These are phyloP conservation scores for Tuber magnatum DNA, from an alignment of 495 filamentous ascomycete species.

Conservation along the genomic window DNA sequence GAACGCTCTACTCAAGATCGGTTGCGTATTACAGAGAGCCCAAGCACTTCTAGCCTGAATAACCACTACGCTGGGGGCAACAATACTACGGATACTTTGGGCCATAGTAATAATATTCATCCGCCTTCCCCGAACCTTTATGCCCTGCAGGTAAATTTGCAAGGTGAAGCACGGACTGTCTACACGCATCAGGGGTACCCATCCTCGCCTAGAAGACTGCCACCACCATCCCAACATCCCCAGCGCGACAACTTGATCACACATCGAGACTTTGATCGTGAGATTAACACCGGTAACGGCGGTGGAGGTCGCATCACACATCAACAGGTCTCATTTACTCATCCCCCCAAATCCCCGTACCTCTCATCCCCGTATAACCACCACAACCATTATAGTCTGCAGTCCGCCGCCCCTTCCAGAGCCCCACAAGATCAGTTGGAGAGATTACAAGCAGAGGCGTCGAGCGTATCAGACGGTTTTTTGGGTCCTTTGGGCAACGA, in stretches of 20 bases:
- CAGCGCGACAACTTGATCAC: constrained; percentile 19
- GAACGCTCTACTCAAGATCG: constrained; percentile 31
- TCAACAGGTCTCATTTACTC: constrained; percentile 25
- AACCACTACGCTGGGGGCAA: constrained; percentile 26
- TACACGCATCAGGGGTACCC: constrained; percentile 31
- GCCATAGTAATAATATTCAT: constrained; percentile 14
- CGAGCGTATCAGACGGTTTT: constrained; percentile 33
- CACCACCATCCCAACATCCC: constrained; percentile 24
- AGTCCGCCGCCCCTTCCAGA: constrained; percentile 27
- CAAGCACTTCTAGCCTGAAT: constrained; percentile 26
- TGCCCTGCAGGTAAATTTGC: constrained; percentile 29
- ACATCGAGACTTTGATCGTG: constrained; percentile 22
- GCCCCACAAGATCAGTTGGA: constrained; percentile 37
- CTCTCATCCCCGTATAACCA: neutral
- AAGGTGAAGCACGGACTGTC: constrained; percentile 34
- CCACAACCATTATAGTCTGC: constrained; percentile 11
- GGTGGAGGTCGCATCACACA: constrained; percentile 1
- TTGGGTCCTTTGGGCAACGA: constrained; percentile 20
- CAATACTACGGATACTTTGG: constrained; percentile 17
- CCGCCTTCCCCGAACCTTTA: constrained; percentile 33
- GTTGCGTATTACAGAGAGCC: constrained; percentile 26
- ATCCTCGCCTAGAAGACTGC: constrained; percentile 21
- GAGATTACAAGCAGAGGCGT: constrained; percentile 37
- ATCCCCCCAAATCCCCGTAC: constrained; percentile 25
- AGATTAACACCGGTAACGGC: constrained; percentile 23